Conservation (phyloP, 495 filamentous ascomycete genomes). For the Tuber melanosporum region DNA sequence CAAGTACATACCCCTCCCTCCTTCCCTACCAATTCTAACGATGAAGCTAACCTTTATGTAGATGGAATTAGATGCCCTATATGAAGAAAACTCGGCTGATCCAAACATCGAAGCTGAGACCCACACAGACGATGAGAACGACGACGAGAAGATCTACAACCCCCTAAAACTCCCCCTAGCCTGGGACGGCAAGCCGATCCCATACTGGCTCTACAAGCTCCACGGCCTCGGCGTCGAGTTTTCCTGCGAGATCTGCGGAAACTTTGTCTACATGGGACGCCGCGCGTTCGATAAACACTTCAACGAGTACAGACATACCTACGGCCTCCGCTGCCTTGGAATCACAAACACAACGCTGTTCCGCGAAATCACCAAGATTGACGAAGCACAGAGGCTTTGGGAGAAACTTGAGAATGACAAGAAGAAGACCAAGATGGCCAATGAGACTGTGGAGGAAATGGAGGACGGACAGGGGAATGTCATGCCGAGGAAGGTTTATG, state of each 20-base stretch:
- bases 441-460: conserved; percentile 90
- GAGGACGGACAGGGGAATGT: conserved; percentile 96
- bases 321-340: conserved; percentile 85
- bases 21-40: neutral
- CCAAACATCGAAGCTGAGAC: conserved; percentile 41
- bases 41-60: conserved; percentile 6
- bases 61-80: conserved; percentile 82
- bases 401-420: conserved; percentile 85
- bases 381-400: conserved; percentile 81
- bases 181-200: conserved; percentile 98
- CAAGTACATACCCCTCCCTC: conserved; percentile 44
- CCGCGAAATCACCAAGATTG: conserved; percentile 85
- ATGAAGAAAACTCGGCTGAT: conserved; percentile 35
- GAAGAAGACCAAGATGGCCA: conserved; percentile 65
- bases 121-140: conserved; percentile 57
- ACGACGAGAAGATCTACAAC: conserved; percentile 90
- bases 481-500: conserved; percentile 96
- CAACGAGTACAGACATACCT: conserved; percentile 83
- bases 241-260: conserved; percentile 91
- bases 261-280: conserved; percentile 94
- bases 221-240: conserved; percentile 95
- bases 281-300: conserved; percentile 98
- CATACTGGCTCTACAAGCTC: conserved; percentile 96
- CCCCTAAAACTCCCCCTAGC: conserved; percentile 89
- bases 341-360: conserved; percentile 90